Evolutionary conservation across 1,139 yeast species (phyloP), one percentile per base, ranked within the genome.

Genomic region (Lodderomyces margitis): DNA sequence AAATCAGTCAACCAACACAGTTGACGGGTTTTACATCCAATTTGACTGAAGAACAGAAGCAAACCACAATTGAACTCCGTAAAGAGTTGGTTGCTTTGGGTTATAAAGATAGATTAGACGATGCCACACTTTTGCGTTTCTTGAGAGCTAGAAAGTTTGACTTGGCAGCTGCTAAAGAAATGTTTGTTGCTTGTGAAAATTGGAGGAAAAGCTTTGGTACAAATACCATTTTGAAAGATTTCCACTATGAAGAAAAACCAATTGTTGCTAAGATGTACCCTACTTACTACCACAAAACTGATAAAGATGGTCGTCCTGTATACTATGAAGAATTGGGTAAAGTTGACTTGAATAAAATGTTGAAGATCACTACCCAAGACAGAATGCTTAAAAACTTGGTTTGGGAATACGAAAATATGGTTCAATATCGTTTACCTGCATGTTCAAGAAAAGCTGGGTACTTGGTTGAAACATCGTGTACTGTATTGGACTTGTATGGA

Each of bases 371-470:
- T 51, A 81, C 92, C 33, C 95, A 89, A 65, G 98, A 92, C 55
- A 83, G 98, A 62, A 91, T 92, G 98, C 75, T 92, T 63, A 83
- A 85, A 68, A 92, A 92, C 66, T 75, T 92, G 59, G 97, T 89
- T 42, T 91, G 97, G 96, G 98, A 92, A 68, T 92, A 92, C 66
- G 98, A 92, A 71, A 78, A 95, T 40, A 89, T 92, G 65, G 81
- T 83, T 46, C 76, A 72, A 51, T 81, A 78, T 67, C 80, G 98
- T 65, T 75, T 92, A 55, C 96, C 98, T 34, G 98, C 98, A 17
- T 87, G 95, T 58, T 88, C 96, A 17, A 86, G 98, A 66, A 76
- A 80, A 64, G 75, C 75, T 37, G 92, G 89, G 25, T 66, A 71
- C 52, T 74, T 92, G 52, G 82, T 92, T 44, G 98, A 92, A 71